A percentile compares a stretch with the other conserved stretches of the same genome.
These are phyloP conservation scores for Simplicillium sp. DNA, from an alignment of 2,329 filamentous ascomycete species.

Conservation along the genomic window DNA sequence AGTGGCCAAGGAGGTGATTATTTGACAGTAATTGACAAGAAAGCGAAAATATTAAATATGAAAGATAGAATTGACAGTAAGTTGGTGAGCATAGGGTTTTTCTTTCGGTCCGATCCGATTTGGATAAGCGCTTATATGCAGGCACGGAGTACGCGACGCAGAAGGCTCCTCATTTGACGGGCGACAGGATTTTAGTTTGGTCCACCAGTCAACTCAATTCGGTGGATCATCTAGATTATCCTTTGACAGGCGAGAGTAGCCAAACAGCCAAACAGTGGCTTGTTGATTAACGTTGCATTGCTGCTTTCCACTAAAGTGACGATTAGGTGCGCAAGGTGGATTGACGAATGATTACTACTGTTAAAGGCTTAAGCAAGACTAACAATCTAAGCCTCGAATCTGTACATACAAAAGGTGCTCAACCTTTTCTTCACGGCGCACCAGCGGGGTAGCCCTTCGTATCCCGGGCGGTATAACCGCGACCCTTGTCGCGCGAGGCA, in stretches of 20 bases:
- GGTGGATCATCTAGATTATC: background rate
- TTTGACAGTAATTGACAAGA: background rate
- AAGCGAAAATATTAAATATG: no score
- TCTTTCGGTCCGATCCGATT: background rate
- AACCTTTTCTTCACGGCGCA: constrained; percentile 1
- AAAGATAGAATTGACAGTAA: no score
- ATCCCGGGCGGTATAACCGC: constrained; percentile 6
- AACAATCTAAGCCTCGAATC: no score
- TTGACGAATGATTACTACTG: no score
- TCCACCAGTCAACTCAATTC: background rate
- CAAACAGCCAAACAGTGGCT: no score
- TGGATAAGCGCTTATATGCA: background rate
- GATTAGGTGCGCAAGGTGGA: no score
- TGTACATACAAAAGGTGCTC: no score
- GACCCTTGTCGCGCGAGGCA: background rate
- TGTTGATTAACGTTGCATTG: no score
- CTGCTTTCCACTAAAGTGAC: no score
- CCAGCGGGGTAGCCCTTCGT: constrained; percentile 2
- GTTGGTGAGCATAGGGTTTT: background rate
- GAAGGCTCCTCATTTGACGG: no score
- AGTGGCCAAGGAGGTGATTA: background rate
- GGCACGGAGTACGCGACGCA: background rate
- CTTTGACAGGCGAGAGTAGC: no score
- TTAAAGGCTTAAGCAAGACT: no score
- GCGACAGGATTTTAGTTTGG: background rate